Conservation (phyloP, 2,329 filamentous ascomycete genomes). For the Aspergillus piperis region DNA sequence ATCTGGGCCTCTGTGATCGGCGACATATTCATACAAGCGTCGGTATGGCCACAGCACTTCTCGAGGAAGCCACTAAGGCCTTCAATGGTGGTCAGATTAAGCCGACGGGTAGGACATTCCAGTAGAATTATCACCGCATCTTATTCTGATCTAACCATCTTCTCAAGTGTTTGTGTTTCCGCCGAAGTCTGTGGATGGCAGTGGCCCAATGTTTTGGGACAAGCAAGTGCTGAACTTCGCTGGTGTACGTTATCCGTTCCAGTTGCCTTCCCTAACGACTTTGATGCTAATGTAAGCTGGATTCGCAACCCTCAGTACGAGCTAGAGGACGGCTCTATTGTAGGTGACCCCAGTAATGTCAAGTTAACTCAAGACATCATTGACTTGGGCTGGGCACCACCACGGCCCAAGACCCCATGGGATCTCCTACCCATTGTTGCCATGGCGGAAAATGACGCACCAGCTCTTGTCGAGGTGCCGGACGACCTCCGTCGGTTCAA, state of each 20-base stretch:
- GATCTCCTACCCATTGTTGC: constrained; percentile 5
- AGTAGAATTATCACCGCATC: no score
- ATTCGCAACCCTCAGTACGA: not conserved
- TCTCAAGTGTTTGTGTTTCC: constrained; percentile 5
- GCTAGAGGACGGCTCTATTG: not conserved
- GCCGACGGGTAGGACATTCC: not conserved
- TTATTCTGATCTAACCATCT: not conserved
- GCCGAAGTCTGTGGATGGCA: not conserved
- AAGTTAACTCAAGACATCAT: constrained; percentile 6
- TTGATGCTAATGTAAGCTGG: no score
- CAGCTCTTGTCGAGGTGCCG: not conserved
- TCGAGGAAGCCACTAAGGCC: not conserved
- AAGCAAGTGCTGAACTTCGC: constrained; percentile 7
- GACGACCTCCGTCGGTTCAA: not conserved
- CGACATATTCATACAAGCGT: not conserved
- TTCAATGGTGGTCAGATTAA: constrained; percentile 6
- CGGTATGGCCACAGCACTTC: not conserved
- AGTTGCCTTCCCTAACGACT: not conserved
- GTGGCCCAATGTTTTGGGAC: constrained; percentile 2
- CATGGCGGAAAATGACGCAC: constrained; percentile 7
- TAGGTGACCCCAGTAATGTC: constrained; percentile 5
- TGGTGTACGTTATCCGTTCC: not conserved
- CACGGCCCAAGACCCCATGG: not conserved
- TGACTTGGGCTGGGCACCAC: constrained; percentile 1
- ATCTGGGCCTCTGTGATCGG: constrained; percentile 5